Percentiles rank a stretch among this genome's conserved stretches.
phyloP scores from a whole-genome alignment of 1,139 yeast genomes.

The Zygoascus sp. region DNA sequence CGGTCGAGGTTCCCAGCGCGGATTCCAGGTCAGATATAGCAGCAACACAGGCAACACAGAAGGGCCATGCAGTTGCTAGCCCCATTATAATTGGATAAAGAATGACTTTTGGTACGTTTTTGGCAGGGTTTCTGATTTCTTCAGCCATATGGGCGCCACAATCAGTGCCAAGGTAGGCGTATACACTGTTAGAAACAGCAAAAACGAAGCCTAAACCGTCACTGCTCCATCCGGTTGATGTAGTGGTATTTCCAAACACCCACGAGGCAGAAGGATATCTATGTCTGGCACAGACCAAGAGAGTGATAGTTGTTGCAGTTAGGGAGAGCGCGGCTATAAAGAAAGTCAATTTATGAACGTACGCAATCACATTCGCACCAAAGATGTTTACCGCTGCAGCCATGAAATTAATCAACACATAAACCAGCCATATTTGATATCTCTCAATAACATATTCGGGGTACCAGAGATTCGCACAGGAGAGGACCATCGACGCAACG shows the following conservation, averaged over 20 bases:
- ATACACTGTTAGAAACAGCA: constrained; percentile 53
- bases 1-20: constrained; percentile 43
- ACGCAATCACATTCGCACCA: constrained; percentile 30
- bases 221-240: constrained; percentile 53
- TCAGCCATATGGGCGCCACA: constrained; percentile 61
- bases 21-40: constrained; percentile 47
- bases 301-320: constrained; percentile 46
- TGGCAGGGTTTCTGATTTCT: constrained; percentile 48
- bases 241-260: constrained; percentile 48
- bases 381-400: constrained; percentile 7
- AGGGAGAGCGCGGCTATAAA: constrained; percentile 48
- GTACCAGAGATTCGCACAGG: constrained; percentile 38
- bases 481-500: constrained; percentile 9
- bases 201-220: constrained; percentile 54
- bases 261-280: constrained; percentile 44
- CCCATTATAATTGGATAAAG: constrained; percentile 55
- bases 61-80: constrained; percentile 48
- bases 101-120: constrained; percentile 52
- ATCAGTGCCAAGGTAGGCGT: constrained; percentile 44
- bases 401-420: constrained; percentile 1
- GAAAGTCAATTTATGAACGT: constrained; percentile 43
- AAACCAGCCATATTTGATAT: constrained; percentile 44
- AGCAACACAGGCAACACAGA: constrained; percentile 54
- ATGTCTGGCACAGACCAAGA: constrained; percentile 46
- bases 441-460: constrained; percentile 41